A percentile compares a stretch with the other conserved stretches of the same genome.
phyloP scores from a whole-genome alignment of 2,329 filamentous ascomycete genomes.

The Scleromitrula shiraiana region DNA sequence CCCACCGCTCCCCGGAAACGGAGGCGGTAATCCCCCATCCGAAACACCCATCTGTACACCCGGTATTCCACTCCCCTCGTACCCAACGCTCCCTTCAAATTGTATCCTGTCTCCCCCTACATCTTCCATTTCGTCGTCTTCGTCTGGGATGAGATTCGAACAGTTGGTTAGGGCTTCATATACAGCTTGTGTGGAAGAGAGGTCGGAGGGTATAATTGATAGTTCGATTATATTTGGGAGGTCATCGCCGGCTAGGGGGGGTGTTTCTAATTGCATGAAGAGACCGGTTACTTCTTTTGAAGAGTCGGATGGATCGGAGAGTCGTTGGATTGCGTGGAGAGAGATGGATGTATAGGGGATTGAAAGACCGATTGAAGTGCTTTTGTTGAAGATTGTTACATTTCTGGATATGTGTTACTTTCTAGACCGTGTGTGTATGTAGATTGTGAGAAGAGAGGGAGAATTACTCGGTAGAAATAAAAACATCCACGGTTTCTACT shows the following conservation, averaged over 20 bases:
- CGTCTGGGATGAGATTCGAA: constrained; percentile 68
- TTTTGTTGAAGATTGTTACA: constrained; percentile 56
- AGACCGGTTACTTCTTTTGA: constrained; percentile 39
- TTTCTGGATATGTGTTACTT: constrained; percentile 31
- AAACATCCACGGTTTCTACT: constrained; percentile 36
- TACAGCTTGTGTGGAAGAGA: constrained; percentile 24
- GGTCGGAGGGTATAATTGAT: constrained; percentile 47
- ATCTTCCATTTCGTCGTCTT: constrained; percentile 47
- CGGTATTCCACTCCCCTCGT: constrained; percentile 47
- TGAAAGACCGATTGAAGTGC: constrained; percentile 50
- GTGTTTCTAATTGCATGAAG: constrained; percentile 62
- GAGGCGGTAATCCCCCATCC: constrained; percentile 50
- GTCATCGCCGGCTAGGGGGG: constrained; percentile 47
- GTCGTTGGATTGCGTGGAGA: constrained; percentile 64
- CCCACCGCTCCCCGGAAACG: constrained; percentile 64
- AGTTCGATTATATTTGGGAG: constrained; percentile 60
- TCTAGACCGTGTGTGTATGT: constrained; percentile 10
- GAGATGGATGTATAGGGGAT: constrained; percentile 70
- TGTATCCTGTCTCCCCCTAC: constrained; percentile 38
- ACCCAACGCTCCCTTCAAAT: constrained; percentile 44
- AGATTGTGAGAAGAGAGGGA: neutral
- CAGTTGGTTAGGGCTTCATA: constrained; percentile 67
- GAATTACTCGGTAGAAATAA: constrained; percentile 50
- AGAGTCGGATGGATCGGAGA: constrained; percentile 32
- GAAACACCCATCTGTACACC: constrained; percentile 44